These are phyloP conservation scores for Flueggea neowawraea DNA, from an alignment of 441 rosid genomes.

Conservation along the genomic window DNA sequence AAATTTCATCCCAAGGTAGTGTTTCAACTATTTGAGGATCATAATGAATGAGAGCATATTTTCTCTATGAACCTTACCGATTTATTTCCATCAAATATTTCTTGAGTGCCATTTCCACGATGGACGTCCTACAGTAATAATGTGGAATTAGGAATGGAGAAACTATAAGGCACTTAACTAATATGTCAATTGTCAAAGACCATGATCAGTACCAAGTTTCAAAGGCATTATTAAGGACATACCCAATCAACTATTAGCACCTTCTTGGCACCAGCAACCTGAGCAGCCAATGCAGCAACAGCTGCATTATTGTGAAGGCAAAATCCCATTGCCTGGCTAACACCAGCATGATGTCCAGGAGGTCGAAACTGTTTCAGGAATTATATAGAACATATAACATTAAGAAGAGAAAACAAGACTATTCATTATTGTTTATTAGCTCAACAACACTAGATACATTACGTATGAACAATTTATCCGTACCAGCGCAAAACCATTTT, in stretches of 20 bases:
- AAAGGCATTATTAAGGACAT: slow-evolving; percentile 18
- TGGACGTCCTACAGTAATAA: slow-evolving; percentile 83
- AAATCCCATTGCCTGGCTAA: slow-evolving; percentile 91
- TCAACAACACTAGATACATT: too few species aligned
- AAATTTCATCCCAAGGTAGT: background rate
- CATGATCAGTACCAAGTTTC: background rate
- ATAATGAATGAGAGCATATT: background rate
- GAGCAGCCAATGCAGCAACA: slow-evolving; percentile 90
- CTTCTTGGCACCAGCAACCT: slow-evolving; percentile 89
- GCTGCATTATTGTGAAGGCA: slow-evolving; percentile 99
- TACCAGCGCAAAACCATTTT: slow-evolving; percentile 99
- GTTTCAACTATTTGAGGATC: slow-evolving; percentile 3
- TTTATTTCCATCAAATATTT: slow-evolving; percentile 83
- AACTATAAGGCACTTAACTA: background rate
- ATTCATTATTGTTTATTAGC: too few species aligned
- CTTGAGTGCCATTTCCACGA: slow-evolving; percentile 99
- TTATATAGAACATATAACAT: too few species aligned
- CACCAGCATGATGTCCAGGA: slow-evolving; percentile 99
- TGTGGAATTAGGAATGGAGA: background rate
- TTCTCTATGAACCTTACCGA: slow-evolving; percentile 54
- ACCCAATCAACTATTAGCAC: slow-evolving; percentile 98
- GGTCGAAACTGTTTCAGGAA: slow-evolving; percentile 76
- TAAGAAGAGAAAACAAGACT: too few species aligned
- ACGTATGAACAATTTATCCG: slow-evolving; percentile 14
- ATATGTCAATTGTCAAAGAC: background rate